Percentiles rank a stretch among this genome's conserved stretches.
Conservation (phyloP, 2,329 filamentous ascomycete species). For the Apiospora kogelbergensis region DNA sequence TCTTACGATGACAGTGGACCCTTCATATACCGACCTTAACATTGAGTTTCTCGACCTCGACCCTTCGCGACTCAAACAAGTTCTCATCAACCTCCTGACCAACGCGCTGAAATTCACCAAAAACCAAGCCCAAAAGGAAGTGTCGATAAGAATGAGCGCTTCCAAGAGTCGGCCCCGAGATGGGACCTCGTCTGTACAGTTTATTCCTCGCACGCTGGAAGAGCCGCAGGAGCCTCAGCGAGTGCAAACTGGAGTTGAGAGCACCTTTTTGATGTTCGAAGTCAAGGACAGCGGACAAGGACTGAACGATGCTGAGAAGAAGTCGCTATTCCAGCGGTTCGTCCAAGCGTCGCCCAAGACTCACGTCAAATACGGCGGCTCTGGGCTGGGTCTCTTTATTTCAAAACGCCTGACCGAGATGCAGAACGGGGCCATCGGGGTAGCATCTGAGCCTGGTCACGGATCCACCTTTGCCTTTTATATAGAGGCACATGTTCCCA, state of each 20-base stretch:
- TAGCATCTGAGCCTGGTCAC: slow-evolving; percentile 61
- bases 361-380: slow-evolving; percentile 70
- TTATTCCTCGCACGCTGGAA: slow-evolving; percentile 58
- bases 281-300: slow-evolving; percentile 69
- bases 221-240: slow-evolving; percentile 29
- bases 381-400: slow-evolving; percentile 71
- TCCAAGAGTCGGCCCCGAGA: slow-evolving; percentile 42
- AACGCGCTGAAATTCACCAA: slow-evolving; percentile 65
- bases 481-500: slow-evolving; percentile 52
- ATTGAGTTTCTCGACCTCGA: slow-evolving; percentile 72
- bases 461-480: slow-evolving; percentile 77
- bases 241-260: slow-evolving; percentile 9
- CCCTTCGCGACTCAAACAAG: slow-evolving; percentile 71
- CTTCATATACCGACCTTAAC: slow-evolving; percentile 60
- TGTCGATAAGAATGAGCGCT: slow-evolving; percentile 49
- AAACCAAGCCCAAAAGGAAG: slow-evolving; percentile 57
- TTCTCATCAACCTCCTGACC: slow-evolving; percentile 72
- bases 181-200: slow-evolving; percentile 53
- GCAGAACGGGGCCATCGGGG: slow-evolving; percentile 74
- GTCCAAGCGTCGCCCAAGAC: slow-evolving; percentile 66
- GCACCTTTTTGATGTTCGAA: slow-evolving; percentile 63
- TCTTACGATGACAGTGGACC: slow-evolving; percentile 65
- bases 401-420: slow-evolving; percentile 71
- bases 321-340: slow-evolving; percentile 65
- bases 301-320: slow-evolving; percentile 61